Percentiles rank a stretch among this genome's conserved stretches.
Evolutionary conservation across 345 rosid genomes (phyloP).

Genomic region (Eutrema japonicum): DNA sequence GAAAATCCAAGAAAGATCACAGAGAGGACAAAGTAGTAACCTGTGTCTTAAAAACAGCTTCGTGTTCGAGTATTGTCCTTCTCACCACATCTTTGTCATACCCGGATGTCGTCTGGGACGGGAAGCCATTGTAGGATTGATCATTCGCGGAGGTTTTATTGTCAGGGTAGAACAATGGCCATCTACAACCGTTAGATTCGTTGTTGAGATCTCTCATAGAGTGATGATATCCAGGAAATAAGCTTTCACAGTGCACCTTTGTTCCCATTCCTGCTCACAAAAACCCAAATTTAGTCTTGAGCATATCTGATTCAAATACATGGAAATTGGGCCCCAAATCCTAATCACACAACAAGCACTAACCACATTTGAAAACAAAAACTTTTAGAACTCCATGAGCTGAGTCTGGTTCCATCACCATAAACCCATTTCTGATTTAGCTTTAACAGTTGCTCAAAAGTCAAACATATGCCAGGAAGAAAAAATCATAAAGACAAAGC

Average conservation of each 20-base stretch:
- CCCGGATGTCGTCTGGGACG: constrained; percentile 42
- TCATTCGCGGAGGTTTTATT: constrained; percentile 42
- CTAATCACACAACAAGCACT: constrained; percentile 12
- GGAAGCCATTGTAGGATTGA: constrained; percentile 45
- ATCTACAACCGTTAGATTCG: constrained; percentile 49
- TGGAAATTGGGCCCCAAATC: constrained; percentile 12
- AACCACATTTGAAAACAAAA: constrained; percentile 18
- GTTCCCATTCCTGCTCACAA: constrained; percentile 65
- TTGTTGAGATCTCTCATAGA: constrained; percentile 59
- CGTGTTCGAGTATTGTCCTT: constrained; percentile 75
- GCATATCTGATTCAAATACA: constrained; percentile 18
- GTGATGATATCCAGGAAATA: constrained; percentile 56
- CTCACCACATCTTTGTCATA: constrained; percentile 59
- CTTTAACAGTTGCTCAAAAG: constrained; percentile 23
- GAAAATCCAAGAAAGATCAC: not conserved
- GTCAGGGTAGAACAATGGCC: constrained; percentile 51
- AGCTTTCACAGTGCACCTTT: constrained; percentile 64
- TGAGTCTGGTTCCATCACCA: constrained; percentile 12
- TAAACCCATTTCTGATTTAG: constrained; percentile 20
- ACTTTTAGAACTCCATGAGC: constrained; percentile 7
- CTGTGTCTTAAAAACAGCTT: constrained; percentile 73
- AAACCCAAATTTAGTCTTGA: constrained; percentile 11
- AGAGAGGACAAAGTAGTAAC: constrained; percentile 40
- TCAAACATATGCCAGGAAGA: constrained; percentile 13
- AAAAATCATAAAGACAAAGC: not conserved